phyloP scores from a whole-genome alignment of 345 rosid species.

The Erodium maritimum region DNA sequence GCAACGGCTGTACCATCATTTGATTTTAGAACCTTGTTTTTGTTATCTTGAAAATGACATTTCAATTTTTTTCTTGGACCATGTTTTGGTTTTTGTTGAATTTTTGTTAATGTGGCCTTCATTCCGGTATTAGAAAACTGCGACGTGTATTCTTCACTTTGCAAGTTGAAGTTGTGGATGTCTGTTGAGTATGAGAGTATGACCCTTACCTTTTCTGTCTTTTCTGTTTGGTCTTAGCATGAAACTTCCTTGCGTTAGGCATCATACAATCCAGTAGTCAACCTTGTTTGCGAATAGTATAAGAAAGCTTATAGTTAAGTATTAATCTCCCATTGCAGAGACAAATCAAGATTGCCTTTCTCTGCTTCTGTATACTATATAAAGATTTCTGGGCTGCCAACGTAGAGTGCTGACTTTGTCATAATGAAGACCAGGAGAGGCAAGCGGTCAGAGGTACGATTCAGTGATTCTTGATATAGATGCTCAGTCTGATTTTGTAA shows the following conservation, averaged over 20 bases:
- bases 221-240: constrained; percentile 28
- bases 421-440: constrained; percentile 52
- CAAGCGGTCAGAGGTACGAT: constrained; percentile 60
- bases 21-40: too few species aligned
- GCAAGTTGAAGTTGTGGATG: constrained; percentile 61
- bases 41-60: constrained; percentile 5
- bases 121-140: constrained; percentile 8
- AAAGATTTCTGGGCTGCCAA: not conserved
- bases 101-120: constrained; percentile 17
- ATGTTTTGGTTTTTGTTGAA: constrained; percentile 10
- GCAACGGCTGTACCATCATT: too few species aligned
- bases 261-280: constrained; percentile 14
- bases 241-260: constrained; percentile 36
- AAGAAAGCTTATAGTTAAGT: constrained; percentile 17
- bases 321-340: constrained; percentile 19
- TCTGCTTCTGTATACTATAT: not conserved
- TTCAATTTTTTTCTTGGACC: too few species aligned
- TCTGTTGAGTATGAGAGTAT: constrained; percentile 23
- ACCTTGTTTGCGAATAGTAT: too few species aligned
- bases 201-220: constrained; percentile 31
- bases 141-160: constrained; percentile 11
- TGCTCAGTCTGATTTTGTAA: not conserved
- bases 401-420: not conserved
- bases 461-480: constrained; percentile 3
- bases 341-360: constrained; percentile 2